Evolutionary conservation across 139 green algal species (phyloP).

Genomic region (Edaphochlamys debaryana): DNA sequence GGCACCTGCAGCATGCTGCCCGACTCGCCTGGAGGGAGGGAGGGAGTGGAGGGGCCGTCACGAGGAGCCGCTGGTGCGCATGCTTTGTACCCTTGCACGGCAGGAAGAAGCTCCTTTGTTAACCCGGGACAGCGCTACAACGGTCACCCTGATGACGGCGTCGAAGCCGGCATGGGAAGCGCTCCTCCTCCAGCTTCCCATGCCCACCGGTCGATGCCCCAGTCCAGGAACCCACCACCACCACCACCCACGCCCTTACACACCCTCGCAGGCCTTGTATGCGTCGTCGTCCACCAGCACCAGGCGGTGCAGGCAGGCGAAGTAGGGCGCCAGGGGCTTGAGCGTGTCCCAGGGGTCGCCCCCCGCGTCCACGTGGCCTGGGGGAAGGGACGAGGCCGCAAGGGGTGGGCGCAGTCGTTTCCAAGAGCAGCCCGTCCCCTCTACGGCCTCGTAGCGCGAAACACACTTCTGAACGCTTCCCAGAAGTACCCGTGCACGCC

Average conservation of each 20-base stretch:
- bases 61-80: background rate
- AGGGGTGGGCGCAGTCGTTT: too few species aligned
- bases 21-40: constrained; percentile 30
- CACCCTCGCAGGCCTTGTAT: constrained; percentile 36
- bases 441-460: background rate
- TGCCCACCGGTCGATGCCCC: background rate
- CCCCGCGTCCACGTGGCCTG: constrained; percentile 25
- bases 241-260: background rate
- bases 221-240: too few species aligned
- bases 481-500: too few species aligned
- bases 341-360: constrained; percentile 55
- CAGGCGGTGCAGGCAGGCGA: constrained; percentile 34
- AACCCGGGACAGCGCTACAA: background rate
- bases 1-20: constrained; percentile 54
- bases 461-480: background rate
- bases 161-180: too few species aligned
- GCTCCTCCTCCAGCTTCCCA: background rate
- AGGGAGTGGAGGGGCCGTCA: background rate
- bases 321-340: constrained; percentile 54
- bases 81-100: background rate
- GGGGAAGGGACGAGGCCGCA: too few species aligned
- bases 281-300: constrained; percentile 49
- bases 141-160: background rate
- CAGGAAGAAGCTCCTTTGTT: too few species aligned
- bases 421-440: too few species aligned